These are phyloP conservation scores for Lichtheimia corymbifera DNA, from an alignment of 371 early-diverging fungal species.

Conservation along the genomic window DNA sequence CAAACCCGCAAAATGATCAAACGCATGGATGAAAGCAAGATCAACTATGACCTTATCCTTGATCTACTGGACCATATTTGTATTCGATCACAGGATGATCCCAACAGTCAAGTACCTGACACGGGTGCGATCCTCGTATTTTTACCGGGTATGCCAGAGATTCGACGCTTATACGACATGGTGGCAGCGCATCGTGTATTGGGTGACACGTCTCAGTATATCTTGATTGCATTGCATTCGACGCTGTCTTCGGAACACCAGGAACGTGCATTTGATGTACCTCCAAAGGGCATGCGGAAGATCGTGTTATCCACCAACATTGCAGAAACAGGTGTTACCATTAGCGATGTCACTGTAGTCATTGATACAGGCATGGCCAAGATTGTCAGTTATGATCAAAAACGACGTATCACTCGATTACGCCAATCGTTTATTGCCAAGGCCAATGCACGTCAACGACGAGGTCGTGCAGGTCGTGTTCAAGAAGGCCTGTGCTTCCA, in stretches of 20 bases:
- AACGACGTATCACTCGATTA: constrained; percentile 67
- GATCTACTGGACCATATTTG: constrained; percentile 66
- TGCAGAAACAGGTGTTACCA: constrained; percentile 95
- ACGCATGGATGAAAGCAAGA: constrained; percentile 62
- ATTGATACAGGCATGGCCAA: constrained; percentile 93
- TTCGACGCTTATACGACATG: constrained; percentile 56
- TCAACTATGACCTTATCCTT: constrained; percentile 75
- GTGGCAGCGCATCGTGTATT: constrained; percentile 50
- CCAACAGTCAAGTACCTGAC: constrained; percentile 34
- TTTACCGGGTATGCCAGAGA: constrained; percentile 88
- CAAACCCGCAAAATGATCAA: constrained; percentile 51
- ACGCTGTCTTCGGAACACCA: constrained; percentile 73
- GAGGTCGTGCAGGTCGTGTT: constrained; percentile 93
- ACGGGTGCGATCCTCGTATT: constrained; percentile 86
- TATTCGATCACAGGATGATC: constrained; percentile 14
- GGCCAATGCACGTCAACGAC: constrained; percentile 87
- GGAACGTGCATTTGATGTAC: constrained; percentile 64
- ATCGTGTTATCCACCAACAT: constrained; percentile 93
- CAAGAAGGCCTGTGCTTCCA: constrained; percentile 82
- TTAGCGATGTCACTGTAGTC: constrained; percentile 92
- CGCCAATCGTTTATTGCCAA: constrained; percentile 72
- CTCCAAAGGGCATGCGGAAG: constrained; percentile 71
- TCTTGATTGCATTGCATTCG: constrained; percentile 82
- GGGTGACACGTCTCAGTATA: constrained; percentile 42
- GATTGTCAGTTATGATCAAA: constrained; percentile 63